Conservation (phyloP, 148 eudicot species). For the Rhododendron mucronatum region DNA sequence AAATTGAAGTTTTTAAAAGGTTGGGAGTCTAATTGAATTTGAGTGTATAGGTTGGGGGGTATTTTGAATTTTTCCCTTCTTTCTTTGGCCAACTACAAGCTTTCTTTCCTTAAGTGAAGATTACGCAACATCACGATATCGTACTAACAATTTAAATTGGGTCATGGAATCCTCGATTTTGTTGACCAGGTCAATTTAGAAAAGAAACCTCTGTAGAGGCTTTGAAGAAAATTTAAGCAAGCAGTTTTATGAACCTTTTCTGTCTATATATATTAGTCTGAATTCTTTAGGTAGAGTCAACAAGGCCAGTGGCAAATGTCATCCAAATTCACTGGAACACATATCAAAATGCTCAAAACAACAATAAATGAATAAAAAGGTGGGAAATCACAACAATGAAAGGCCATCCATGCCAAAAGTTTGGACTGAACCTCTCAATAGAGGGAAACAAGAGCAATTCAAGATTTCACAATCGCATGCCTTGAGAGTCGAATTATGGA, state of each 20-base stretch:
- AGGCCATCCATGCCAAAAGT: too few species aligned
- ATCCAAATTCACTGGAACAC: background rate
- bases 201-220: constrained; percentile 24
- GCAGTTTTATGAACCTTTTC: constrained; percentile 26
- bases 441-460: too few species aligned
- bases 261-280: constrained; percentile 17
- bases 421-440: too few species aligned
- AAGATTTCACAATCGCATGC: too few species aligned
- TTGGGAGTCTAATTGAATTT: too few species aligned
- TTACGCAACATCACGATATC: constrained; percentile 47
- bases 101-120: constrained; percentile 85
- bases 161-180: background rate
- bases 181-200: constrained; percentile 16
- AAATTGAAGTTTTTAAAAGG: too few species aligned
- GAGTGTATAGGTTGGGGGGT: too few species aligned
- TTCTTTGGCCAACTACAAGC: constrained; percentile 79
- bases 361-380: background rate
- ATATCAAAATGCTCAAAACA: background rate
- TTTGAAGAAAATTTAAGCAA: constrained; percentile 21
- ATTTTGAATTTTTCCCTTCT: too few species aligned
- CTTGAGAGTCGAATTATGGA: too few species aligned
- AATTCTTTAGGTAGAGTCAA: constrained; percentile 12
- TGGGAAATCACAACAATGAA: background rate
- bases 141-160: constrained; percentile 17
- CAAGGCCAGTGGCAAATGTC: constrained; percentile 27